phyloP scores from a whole-genome alignment of 352 stramenopile species.

The Halophytophthora polymorphica region DNA sequence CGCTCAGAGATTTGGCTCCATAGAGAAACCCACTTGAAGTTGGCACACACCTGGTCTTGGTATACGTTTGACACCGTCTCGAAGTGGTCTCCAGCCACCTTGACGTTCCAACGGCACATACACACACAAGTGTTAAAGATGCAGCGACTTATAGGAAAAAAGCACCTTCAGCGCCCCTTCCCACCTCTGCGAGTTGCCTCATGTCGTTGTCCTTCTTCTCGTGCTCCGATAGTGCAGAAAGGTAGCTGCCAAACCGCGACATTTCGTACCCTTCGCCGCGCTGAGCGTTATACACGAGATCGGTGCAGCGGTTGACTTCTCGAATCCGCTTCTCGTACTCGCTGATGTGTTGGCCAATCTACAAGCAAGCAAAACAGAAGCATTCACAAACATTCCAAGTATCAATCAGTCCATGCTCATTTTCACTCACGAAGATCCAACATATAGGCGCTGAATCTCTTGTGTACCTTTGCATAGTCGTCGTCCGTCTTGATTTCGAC shows the following conservation, averaged over 20 bases:
- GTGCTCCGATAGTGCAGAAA: constrained; percentile 69
- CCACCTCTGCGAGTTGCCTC: constrained; percentile 65
- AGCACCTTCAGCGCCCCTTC: background rate
- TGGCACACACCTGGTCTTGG: constrained; percentile 66
- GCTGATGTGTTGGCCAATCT: constrained; percentile 86
- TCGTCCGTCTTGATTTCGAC: constrained; percentile 87
- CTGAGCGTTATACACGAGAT: constrained; percentile 78
- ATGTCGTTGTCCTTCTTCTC: constrained; percentile 77
- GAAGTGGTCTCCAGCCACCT: constrained; percentile 78
- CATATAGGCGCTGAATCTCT: background rate
- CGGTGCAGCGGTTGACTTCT: constrained; percentile 79
- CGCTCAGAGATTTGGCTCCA: background rate
- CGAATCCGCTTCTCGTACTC: constrained; percentile 83
- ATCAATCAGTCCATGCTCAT: background rate
- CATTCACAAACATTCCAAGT: background rate
- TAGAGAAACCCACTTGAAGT: background rate
- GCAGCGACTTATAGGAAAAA: background rate
- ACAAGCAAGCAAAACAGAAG: constrained; percentile 3
- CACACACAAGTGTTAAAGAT: background rate
- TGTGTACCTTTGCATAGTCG: constrained; percentile 68
- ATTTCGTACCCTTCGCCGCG: constrained; percentile 83
- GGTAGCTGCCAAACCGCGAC: constrained; percentile 82
- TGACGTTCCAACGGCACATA: background rate
- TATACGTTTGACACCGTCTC: constrained; percentile 85
- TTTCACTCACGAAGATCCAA: background rate